These are phyloP conservation scores for Tardiomyces depauwii DNA, from an alignment of 1,139 yeast genomes.

Conservation along the genomic window DNA sequence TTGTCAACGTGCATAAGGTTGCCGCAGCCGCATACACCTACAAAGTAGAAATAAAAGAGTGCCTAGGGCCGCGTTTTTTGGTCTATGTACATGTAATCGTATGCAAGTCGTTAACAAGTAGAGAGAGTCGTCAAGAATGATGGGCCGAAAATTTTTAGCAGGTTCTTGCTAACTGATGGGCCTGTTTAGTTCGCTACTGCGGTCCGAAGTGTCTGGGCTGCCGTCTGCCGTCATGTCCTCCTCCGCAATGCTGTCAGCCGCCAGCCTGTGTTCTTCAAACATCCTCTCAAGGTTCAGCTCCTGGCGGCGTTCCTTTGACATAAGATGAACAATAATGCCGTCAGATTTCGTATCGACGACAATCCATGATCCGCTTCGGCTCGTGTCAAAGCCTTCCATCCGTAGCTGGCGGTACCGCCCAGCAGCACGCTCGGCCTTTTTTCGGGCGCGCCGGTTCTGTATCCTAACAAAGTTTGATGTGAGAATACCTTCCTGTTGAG, in stretches of 20 bases:
- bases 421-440: slow-evolving; percentile 32
- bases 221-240: too few species aligned
- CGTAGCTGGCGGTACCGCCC: background rate
- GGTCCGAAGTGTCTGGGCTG: too few species aligned
- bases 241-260: background rate
- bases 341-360: slow-evolving; percentile 59
- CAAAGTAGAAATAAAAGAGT: too few species aligned
- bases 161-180: too few species aligned
- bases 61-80: too few species aligned
- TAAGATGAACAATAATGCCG: slow-evolving; percentile 55
- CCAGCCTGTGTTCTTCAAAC: slow-evolving; percentile 34
- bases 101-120: too few species aligned
- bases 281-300: slow-evolving; percentile 60
- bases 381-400: background rate
- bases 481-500: slow-evolving; percentile 61
- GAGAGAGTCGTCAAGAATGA: too few species aligned
- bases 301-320: slow-evolving; percentile 57
- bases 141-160: too few species aligned
- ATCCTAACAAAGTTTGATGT: slow-evolving; percentile 48
- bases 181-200: too few species aligned
- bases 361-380: slow-evolving; percentile 41
- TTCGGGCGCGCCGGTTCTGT: slow-evolving; percentile 50
- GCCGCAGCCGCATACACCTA: too few species aligned
- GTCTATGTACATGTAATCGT: too few species aligned
- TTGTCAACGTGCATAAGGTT: too few species aligned